Evolutionary conservation across 768 basidiomycete genomes (phyloP).

Genomic region (Mycena polygramma): DNA sequence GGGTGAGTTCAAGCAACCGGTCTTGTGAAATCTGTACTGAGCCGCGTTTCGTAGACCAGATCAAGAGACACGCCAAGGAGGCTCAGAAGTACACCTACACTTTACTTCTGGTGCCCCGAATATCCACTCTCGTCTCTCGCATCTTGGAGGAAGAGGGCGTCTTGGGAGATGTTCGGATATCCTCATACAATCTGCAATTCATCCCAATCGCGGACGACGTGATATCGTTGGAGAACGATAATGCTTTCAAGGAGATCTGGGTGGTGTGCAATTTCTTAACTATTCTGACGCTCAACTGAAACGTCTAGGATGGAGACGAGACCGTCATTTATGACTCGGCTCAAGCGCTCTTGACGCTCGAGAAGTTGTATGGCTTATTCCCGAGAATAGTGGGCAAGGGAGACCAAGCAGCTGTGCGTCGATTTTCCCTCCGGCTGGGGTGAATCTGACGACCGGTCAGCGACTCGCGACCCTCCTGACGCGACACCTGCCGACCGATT

Average conservation of each 20-base stretch:
- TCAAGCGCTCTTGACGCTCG: constrained; percentile 85
- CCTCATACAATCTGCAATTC: constrained; percentile 92
- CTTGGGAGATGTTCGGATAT: constrained; percentile 91
- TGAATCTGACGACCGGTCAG: constrained; percentile 54
- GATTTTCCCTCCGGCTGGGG: constrained; percentile 3
- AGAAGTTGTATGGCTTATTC: constrained; percentile 88
- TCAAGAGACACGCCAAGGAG: constrained; percentile 82
- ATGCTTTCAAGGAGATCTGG: constrained; percentile 90
- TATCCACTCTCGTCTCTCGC: constrained; percentile 86
- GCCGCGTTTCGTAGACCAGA: constrained; percentile 78
- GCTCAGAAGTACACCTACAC: constrained; percentile 87
- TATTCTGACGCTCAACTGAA: constrained; percentile 19
- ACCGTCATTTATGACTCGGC: constrained; percentile 90
- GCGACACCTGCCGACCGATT: constrained; percentile 61
- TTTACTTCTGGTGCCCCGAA: constrained; percentile 87
- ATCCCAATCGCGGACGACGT: constrained; percentile 95
- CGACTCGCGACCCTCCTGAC: constrained; percentile 81
- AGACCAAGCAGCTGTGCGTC: constrained; percentile 80
- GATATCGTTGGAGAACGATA: constrained; percentile 89
- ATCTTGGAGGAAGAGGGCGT: constrained; percentile 98
- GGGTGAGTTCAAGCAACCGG: constrained; percentile 64
- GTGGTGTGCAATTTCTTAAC: constrained; percentile 69
- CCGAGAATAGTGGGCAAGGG: constrained; percentile 96
- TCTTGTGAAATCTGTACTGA: constrained; percentile 36
- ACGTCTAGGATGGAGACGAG: constrained; percentile 90